These are phyloP conservation scores for Odontarrhena argentea DNA, from an alignment of 345 rosid genomes.

Conservation along the genomic window DNA sequence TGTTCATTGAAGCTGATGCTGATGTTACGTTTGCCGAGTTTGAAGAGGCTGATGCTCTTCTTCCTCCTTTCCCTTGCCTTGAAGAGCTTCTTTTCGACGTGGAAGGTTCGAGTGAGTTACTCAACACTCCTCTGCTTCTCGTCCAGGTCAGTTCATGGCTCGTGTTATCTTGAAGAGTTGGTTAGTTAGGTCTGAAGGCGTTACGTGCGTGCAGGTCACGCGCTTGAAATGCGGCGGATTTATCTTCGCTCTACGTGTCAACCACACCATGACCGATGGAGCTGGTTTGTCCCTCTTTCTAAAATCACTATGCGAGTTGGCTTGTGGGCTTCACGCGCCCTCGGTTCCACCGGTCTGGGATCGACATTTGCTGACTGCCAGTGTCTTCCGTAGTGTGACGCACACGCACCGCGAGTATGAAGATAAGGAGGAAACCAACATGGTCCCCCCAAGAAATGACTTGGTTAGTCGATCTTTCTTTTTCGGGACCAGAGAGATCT, in stretches of 20 bases:
- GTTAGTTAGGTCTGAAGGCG: not conserved
- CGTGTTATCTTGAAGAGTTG: not conserved
- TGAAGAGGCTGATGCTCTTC: slow-evolving; percentile 46
- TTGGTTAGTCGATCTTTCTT: slow-evolving; percentile 57
- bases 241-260: slow-evolving; percentile 49
- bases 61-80: slow-evolving; percentile 56
- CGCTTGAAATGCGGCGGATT: slow-evolving; percentile 52
- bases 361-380: slow-evolving; percentile 46
- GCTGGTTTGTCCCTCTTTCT: slow-evolving; percentile 50
- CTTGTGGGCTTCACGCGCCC: slow-evolving; percentile 43
- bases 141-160: slow-evolving; percentile 44
- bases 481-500: slow-evolving; percentile 45
- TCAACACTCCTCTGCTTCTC: slow-evolving; percentile 50
- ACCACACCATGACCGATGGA: slow-evolving; percentile 57
- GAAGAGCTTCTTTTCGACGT: slow-evolving; percentile 61
- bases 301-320: slow-evolving; percentile 50
- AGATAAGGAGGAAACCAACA: slow-evolving; percentile 35
- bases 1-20: slow-evolving; percentile 60
- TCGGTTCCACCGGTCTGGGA: slow-evolving; percentile 53
- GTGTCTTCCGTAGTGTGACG: slow-evolving; percentile 44
- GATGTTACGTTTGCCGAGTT: slow-evolving; percentile 49
- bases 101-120: slow-evolving; percentile 49
- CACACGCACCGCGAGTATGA: slow-evolving; percentile 55
- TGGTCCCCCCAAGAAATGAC: slow-evolving; percentile 27
- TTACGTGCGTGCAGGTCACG: slow-evolving; percentile 43